Evolutionary conservation across 2,329 filamentous ascomycete species (phyloP).

Genomic region (Mycocentrospora acerina): DNA sequence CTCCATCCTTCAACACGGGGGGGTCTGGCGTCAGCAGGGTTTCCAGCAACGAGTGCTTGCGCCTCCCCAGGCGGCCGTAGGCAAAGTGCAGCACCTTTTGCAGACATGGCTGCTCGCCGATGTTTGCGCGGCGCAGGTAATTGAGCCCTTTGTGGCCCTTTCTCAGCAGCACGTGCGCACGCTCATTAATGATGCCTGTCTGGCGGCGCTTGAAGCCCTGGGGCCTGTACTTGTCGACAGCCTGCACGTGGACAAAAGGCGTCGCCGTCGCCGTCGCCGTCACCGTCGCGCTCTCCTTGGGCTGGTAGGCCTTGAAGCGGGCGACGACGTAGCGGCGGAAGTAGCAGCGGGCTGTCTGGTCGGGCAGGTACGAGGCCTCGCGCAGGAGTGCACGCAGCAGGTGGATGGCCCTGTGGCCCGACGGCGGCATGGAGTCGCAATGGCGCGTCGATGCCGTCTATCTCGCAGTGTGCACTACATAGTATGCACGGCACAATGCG

Average conservation of each 20-base stretch:
- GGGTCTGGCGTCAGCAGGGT: slow-evolving; percentile 28
- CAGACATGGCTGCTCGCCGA: slow-evolving; percentile 54
- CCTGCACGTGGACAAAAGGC: slow-evolving; percentile 11
- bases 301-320: slow-evolving; percentile 51
- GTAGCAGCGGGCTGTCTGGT: slow-evolving; percentile 55
- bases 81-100: slow-evolving; percentile 55
- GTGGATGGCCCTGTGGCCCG: slow-evolving; percentile 39
- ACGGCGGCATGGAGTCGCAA: too few relatives aligned
- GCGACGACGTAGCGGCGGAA: slow-evolving; percentile 51
- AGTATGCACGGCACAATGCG: too few relatives aligned
- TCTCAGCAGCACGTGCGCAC: slow-evolving; percentile 21
- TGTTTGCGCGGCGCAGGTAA: slow-evolving; percentile 56
- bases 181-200: slow-evolving; percentile 22
- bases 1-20: slow-evolving; percentile 5
- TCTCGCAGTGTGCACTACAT: too few relatives aligned
- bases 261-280: too few relatives aligned
- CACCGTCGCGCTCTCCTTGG: slow-evolving; percentile 20
- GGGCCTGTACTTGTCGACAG: slow-evolving; percentile 21
- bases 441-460: too few relatives aligned
- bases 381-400: slow-evolving; percentile 59
- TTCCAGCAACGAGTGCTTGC: slow-evolving; percentile 49
- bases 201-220: slow-evolving; percentile 23
- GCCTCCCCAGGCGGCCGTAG: slow-evolving; percentile 59
- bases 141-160: slow-evolving; percentile 43
- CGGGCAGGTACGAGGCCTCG: slow-evolving; percentile 62